Conservation (phyloP, 805 yeast species). For the Starmerella powellii region DNA sequence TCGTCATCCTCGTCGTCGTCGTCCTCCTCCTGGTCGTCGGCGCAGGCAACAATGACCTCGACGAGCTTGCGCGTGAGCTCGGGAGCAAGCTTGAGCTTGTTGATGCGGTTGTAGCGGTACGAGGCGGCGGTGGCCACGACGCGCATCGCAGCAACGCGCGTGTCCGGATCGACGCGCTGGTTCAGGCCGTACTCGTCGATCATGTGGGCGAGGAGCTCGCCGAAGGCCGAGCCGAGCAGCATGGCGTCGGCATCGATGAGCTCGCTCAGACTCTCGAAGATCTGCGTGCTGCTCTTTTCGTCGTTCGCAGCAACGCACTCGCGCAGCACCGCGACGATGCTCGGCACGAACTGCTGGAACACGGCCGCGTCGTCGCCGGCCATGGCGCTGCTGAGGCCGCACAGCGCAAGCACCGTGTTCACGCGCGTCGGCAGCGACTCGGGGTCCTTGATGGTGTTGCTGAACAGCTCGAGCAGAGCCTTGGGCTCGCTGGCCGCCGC, state of each 20-base stretch:
- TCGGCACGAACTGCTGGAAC: slow-evolving; percentile 60
- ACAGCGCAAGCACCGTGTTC: slow-evolving; percentile 70
- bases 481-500: slow-evolving; percentile 29
- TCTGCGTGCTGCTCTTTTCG: slow-evolving; percentile 52
- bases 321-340: slow-evolving; percentile 68
- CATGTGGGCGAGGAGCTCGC: slow-evolving; percentile 58
- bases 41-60: slow-evolving; percentile 62
- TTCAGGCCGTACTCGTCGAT: slow-evolving; percentile 56
- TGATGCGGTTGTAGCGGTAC: slow-evolving; percentile 68
- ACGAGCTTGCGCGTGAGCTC: slow-evolving; percentile 61
- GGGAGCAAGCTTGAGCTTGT: slow-evolving; percentile 73
- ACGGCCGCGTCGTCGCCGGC: slow-evolving; percentile 33
- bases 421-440: slow-evolving; percentile 64
- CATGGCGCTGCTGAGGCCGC: slow-evolving; percentile 53
- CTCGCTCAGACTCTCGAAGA: slow-evolving; percentile 77
- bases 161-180: slow-evolving; percentile 57
- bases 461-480: slow-evolving; percentile 61
- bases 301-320: slow-evolving; percentile 63
- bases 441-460: slow-evolving; percentile 48
- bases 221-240: slow-evolving; percentile 62
- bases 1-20: slow-evolving; percentile 92
- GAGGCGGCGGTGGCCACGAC: slow-evolving; percentile 69
- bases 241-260: slow-evolving; percentile 64
- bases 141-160: slow-evolving; percentile 70
- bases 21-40: slow-evolving; percentile 63